Base-by-base conservation (phyloP, 169 alveolate genomes). In the Perkinsus chesapeaki region DNA sequence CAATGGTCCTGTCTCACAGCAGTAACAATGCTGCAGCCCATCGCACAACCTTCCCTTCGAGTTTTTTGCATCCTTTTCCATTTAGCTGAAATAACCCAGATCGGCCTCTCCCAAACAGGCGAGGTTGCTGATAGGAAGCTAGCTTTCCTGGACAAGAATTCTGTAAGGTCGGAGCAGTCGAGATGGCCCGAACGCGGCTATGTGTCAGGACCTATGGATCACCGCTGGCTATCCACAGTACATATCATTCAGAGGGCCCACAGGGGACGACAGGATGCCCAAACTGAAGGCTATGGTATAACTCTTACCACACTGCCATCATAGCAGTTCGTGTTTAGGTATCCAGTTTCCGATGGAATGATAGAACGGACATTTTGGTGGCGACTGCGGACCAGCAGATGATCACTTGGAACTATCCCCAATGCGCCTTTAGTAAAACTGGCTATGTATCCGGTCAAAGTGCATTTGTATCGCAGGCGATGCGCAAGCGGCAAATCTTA, bases 301-400 rank as follows among this genome's bases (percentile, higher is more conserved):
- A n/a, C n/a, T n/a, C n/a, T 23, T 47, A 19, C 72, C 9, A 47
- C 72, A 10, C n/a, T n/a, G n/a, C n/a, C n/a, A n/a, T n/a, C n/a
- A n/a, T n/a, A n/a, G n/a, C n/a, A n/a, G n/a, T n/a, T n/a, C n/a
- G n/a, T n/a, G n/a, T n/a, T n/a, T n/a, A 60, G 82, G 82, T 60
- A 96, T 94, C 92, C 96, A 60, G 82, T 73, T 97, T 97, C 95
- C 94, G 93, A 60, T 97, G 98, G 98, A 97, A 96, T 93, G 98
- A 97, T 92, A 93, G 93, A 48, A 96, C 95, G 93, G 98, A 97
- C 93, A 97, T 96, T 97, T 94, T 97, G 37, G 95, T 97, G 43
- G 96, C 97, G 39, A 94, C 96, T n/a, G 94, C 97, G 12, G 98
- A 97, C 95, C 97, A 97, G 39, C 96, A 96, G 82, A 95, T 97